Conservation (phyloP, 768 basidiomycete species). For the Mycena leptocephala region DNA sequence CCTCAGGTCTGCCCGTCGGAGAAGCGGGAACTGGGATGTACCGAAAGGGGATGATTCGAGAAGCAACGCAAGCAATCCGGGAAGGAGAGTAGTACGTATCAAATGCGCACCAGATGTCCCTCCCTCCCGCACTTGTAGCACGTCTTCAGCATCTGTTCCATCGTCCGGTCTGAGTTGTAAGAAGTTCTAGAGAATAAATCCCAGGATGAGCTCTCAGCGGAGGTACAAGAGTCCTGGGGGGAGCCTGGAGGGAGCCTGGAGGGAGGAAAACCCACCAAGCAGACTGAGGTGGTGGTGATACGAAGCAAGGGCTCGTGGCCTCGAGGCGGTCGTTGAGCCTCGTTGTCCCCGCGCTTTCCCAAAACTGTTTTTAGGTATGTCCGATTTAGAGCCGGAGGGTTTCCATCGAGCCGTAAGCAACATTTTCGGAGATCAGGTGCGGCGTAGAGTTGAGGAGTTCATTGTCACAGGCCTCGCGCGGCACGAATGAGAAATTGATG, state of each 20-base stretch:
- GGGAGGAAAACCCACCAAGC: constrained; percentile 7
- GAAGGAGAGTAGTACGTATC: constrained; percentile 10
- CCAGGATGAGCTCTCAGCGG: constrained; percentile 5
- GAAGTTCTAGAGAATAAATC: not conserved
- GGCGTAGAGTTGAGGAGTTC: too few relatives aligned
- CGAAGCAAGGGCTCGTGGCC: too few relatives aligned
- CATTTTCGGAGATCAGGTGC: not conserved
- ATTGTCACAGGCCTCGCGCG: not conserved
- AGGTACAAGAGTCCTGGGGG: not conserved
- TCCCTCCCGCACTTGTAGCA: constrained; percentile 11
- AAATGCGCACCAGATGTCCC: constrained; percentile 13
- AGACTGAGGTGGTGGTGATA: constrained; percentile 3
- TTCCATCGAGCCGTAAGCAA: not conserved
- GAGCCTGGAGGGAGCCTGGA: too few relatives aligned
- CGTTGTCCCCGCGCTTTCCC: too few relatives aligned
- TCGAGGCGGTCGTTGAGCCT: too few relatives aligned
- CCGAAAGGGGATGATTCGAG: not conserved
- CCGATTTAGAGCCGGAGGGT: not conserved
- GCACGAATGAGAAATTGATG: not conserved
- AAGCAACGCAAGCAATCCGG: constrained; percentile 1
- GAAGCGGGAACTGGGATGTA: constrained; percentile 2
- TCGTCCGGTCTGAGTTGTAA: constrained; percentile 12
- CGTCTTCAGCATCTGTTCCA: constrained; percentile 9
- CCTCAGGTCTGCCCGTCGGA: constrained; percentile 3
- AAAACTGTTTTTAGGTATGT: not conserved